Evolutionary conservation across 23 red algal species (phyloP), one percentile per base, ranked within the genome.

Genomic region (Gracilaria vermiculophylla): DNA sequence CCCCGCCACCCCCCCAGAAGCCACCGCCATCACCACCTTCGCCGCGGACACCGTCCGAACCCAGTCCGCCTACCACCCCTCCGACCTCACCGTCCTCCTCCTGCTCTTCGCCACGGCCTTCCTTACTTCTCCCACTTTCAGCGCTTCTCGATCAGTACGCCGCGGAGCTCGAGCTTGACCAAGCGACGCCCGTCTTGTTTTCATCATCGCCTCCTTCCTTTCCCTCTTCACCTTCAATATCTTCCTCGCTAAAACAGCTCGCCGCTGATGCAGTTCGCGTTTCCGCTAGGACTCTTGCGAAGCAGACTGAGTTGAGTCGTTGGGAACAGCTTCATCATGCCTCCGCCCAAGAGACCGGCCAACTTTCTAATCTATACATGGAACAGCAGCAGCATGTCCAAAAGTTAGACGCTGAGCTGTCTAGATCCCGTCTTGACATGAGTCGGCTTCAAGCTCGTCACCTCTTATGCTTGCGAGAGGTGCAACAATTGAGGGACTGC

Each of bases 401-500:
- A 1, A 60, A 16, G 24, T 55, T 82, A 10, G 28, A 39, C 25
- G 53, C 36, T 15, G 24, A 47, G 23, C 35, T 82, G 1, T 73
- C 67, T 1, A 48, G 40, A 45, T 73, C 52, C 2, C 36, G 34
- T 82, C 78, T 20, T 24, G 60, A 82, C 33, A 82, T 47, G 78
- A 44, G 42, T 1, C 23, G 48, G 24, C 31, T 62, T 19, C 78
- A 62, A 13, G 54, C 78, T 31, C 53, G 54, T 39, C 53, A 64
- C 56, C 54, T 64, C n/a, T 23, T 62, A 16, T 82, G 78, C n/a
- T 16, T 47, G 60, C 39, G 53, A 44, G 39, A 64, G 65, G 55
- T 64, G 27, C 81, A 66, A 17, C 62, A 66, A 27, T 55, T 85
- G 62, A 62, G 62, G 29, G 81, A 85, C n/a, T 85, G 81, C 81